Evolutionary conservation across 1,284 basidiomycete genomes (phyloP).

Genomic region (Ustilago curta): DNA sequence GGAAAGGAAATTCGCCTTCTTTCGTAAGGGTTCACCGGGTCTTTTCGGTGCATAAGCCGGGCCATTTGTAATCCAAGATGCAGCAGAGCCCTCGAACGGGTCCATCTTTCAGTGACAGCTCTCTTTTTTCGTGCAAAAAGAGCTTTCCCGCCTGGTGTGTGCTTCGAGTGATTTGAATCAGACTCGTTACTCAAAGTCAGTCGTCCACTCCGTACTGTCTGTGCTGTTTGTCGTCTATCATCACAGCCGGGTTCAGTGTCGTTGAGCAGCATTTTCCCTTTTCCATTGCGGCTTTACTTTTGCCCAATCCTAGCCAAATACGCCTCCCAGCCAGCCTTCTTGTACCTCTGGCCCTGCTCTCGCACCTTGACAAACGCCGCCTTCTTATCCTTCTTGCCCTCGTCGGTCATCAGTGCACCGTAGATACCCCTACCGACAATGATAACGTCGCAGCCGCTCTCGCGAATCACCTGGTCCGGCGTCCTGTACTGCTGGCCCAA

Average conservation of each 20-base stretch:
- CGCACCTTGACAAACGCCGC: conserved; percentile 73
- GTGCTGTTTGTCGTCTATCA: neutral
- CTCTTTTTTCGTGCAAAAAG: too few species aligned
- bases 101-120: neutral
- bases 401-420: conserved; percentile 72
- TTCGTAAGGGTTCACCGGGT: neutral
- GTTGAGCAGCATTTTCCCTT: neutral
- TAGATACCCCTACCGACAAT: conserved; percentile 98
- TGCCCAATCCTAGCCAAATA: conserved; percentile 75
- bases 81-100: too few species aligned
- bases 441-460: conserved; percentile 94
- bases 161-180: too few species aligned
- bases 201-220: neutral
- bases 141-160: too few species aligned
- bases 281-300: conserved; percentile 1
- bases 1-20: conserved; percentile 3
- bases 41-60: conserved; percentile 8
- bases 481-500: conserved; percentile 98
- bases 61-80: conserved; percentile 1
- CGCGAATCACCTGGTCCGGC: conserved; percentile 83
- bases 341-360: conserved; percentile 84
- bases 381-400: conserved; percentile 71
- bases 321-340: conserved; percentile 88
- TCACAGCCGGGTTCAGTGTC: neutral
- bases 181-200: too few species aligned